A percentile compares a stretch with the other conserved stretches of the same genome.
phyloP scores from a whole-genome alignment of 192 early-diverging fungal genomes.

The Coemansia reversa region DNA sequence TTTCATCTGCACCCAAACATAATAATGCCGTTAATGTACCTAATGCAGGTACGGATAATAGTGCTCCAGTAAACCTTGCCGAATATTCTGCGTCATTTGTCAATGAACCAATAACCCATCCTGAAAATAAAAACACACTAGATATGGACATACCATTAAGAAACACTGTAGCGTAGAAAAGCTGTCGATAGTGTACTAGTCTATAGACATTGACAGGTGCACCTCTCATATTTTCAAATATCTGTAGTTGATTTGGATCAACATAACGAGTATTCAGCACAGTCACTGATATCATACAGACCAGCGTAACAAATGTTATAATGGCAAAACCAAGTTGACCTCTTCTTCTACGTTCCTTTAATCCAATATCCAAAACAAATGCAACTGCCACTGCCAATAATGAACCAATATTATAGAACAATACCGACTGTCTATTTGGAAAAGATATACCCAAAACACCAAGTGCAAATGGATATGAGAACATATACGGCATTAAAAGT shows the following conservation, averaged over 20 bases:
- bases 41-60: conserved; percentile 9
- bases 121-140: conserved; percentile 24
- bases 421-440: conserved; percentile 5
- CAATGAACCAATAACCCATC: conserved; percentile 29
- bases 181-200: background rate
- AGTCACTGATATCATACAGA: conserved; percentile 1
- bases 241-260: background rate
- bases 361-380: conserved; percentile 17
- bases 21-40: conserved; percentile 9
- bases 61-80: conserved; percentile 14
- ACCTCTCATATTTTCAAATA: background rate
- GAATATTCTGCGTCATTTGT: conserved; percentile 22
- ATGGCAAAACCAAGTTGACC: conserved; percentile 15
- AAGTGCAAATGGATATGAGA: conserved; percentile 17
- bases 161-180: conserved; percentile 14
- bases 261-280: conserved; percentile 4
- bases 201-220: conserved; percentile 5
- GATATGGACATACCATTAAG: conserved; percentile 21
- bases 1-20: background rate
- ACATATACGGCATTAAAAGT: conserved; percentile 30
- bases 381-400: conserved; percentile 15
- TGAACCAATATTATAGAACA: conserved; percentile 17
- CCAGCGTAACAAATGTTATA: background rate
- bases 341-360: conserved; percentile 3
- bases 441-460: conserved; percentile 14